Evolutionary conservation across 352 stramenopile genomes (phyloP), one percentile per base, ranked within the genome.

Genomic region (Aphanomyces astaci): DNA sequence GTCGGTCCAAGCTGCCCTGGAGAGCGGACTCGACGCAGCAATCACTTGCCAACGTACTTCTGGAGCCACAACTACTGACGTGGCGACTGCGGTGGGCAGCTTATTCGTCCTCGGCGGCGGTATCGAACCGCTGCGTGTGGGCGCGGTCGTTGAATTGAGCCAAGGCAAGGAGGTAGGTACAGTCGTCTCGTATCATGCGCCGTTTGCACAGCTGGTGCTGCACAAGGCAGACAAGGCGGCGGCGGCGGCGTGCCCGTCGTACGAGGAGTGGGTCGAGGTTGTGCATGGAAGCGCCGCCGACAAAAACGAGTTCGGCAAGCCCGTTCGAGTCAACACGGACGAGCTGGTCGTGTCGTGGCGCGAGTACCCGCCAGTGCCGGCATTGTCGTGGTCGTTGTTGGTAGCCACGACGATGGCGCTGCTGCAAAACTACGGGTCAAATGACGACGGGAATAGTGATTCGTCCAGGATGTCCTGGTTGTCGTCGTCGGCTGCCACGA

Each of bases 161-260:
- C 72, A 76, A 28, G 64, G 69, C 9, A 63, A 74, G 30, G 70
- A 75, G n/a, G 32, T 67, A 7, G 72, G 63, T 2, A 76, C 63
- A 32, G 53, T 76, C 19, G 64, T 76, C 19, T 43, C 62, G 27
- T 76, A 51, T 19, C 71, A 76, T 48, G 24, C 54, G 1, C 31
- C 64, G 33, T 72, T 64, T 40, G 48, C 52, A 15, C 66, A 68
- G 19, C 30, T 72, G 3, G 54, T 71, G 27, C 40, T 63, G 15
- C 59, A 67, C 19, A 70, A 70, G 32, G 5, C 24, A 3, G 22
- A 40, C 11, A 43, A 28, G 27, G 5, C n/a, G 0, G 0, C 28
- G 15, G 15, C 27, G 9, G 9, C 19, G 27, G 17, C 2, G 15
- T 60, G 24, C 15, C 17, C 5, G n/a, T 65, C 62, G 5, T 48